Base-by-base conservation (phyloP, 106 monocot species). In the Dioscorea alata region DNA sequence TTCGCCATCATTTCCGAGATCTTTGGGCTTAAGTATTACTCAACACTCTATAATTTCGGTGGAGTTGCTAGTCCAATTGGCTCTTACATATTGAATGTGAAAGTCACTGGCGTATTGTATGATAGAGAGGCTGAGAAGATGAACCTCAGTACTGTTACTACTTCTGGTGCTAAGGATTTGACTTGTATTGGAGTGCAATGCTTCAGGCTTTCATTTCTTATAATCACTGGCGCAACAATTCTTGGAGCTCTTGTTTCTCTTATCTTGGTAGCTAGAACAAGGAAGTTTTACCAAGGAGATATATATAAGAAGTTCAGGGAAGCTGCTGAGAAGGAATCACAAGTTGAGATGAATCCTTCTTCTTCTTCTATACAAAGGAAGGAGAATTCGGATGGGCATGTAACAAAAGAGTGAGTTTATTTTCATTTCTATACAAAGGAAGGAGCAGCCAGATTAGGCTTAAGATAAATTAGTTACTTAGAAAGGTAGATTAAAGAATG, bases 1-100 rank as follows among this genome's bases (percentile, higher is more conserved):
- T 82, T 69, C 64, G 76, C 81, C 31, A 73, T 82, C 66, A 76
- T 82, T 24, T 82, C 81, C n/a, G 81, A 82, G 74, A 62, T 82
- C 25, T 82, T 82, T 35, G 81, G 81, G 31, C 76, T 82, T 58
- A 82, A 77, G 76, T 82, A 82, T 64, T 82, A 82, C 68, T 67
- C 81, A 32, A 77, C 76, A 1, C 64, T 82, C 24, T 76, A 73
- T 76, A 82, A 82, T 69, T 76, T 82, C 58, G 81, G 76, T 5
- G 68, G 76, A 2, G 63, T 59, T 1, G 69, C 73, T 8, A 84
- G 72, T 51, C 83, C 83, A 0, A 19, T 83, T 8, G 83, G 83
- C 0, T 78, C 78, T 6, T 83, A 79, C 49, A 3, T 83, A 24
- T 42, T 83, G 16, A 83, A 83, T 71, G 83, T 83, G 4, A 69